phyloP scores from a whole-genome alignment of 805 yeast genomes.

The Candida schatavii region DNA sequence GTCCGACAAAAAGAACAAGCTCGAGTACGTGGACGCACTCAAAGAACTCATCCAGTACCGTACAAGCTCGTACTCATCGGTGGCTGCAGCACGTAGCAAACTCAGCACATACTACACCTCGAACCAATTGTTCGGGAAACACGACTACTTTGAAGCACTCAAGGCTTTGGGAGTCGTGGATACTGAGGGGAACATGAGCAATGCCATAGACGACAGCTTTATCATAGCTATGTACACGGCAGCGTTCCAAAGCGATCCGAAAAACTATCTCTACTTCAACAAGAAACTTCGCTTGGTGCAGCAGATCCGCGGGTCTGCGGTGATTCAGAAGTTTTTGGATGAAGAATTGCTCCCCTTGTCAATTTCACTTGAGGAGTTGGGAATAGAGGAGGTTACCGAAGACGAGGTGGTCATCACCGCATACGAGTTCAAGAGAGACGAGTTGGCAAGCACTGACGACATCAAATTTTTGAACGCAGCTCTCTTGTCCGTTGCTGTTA shows the following conservation, averaged over 20 bases:
- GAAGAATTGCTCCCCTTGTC: slow-evolving; percentile 32
- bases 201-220: slow-evolving; percentile 28
- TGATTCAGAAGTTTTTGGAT: slow-evolving; percentile 21
- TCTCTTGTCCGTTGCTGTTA: slow-evolving; percentile 57
- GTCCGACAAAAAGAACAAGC: slow-evolving; percentile 29
- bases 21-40: slow-evolving; percentile 38
- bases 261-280: slow-evolving; percentile 36
- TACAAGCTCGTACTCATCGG: slow-evolving; percentile 6
- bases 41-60: slow-evolving; percentile 19
- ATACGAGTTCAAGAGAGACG: slow-evolving; percentile 61
- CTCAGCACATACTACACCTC: slow-evolving; percentile 26
- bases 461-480: slow-evolving; percentile 49
- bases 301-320: slow-evolving; percentile 20
- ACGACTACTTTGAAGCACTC: slow-evolving; percentile 33
- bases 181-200: neutral
- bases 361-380: slow-evolving; percentile 34
- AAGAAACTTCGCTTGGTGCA: slow-evolving; percentile 26
- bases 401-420: slow-evolving; percentile 74
- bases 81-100: slow-evolving; percentile 15
- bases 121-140: slow-evolving; percentile 17
- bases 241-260: slow-evolving; percentile 28
- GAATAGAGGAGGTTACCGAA: slow-evolving; percentile 43
- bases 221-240: slow-evolving; percentile 34
- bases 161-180: slow-evolving; percentile 28
- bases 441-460: slow-evolving; percentile 36